Evolutionary conservation across 2,329 filamentous ascomycete genomes (phyloP).

Genomic region (Colletotrichum sp.): DNA sequence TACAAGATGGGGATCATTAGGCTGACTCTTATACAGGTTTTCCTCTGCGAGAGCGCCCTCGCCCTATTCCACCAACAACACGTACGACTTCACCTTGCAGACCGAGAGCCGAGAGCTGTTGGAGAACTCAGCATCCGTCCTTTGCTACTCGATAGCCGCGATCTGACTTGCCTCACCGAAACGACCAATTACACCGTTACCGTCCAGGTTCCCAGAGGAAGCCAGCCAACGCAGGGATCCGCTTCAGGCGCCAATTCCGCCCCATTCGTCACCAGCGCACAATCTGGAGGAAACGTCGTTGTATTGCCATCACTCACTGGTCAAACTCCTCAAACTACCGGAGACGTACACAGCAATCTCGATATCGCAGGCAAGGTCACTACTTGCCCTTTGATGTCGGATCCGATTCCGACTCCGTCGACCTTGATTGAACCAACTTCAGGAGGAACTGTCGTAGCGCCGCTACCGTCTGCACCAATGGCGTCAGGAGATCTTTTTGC

Average conservation of each 20-base stretch:
- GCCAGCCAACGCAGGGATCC: neutral
- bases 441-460: neutral
- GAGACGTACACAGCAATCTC: conserved; percentile 28
- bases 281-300: conserved; percentile 29
- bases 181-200: conserved; percentile 14
- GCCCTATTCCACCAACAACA: conserved; percentile 17
- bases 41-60: conserved; percentile 3
- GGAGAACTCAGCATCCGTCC: neutral
- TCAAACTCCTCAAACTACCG: conserved; percentile 34
- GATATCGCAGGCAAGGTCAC: conserved; percentile 24
- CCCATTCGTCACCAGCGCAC: conserved; percentile 27
- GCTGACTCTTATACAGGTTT: conserved; percentile 21
- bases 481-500: conserved; percentile 57
- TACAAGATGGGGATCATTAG: conserved; percentile 1
- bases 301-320: conserved; percentile 32
- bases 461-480: conserved; percentile 24
- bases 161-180: conserved; percentile 12
- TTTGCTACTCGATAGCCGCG: conserved; percentile 5
- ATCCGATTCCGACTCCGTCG: conserved; percentile 40
- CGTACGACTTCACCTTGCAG: conserved; percentile 11
- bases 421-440: conserved; percentile 30
- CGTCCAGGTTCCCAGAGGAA: conserved; percentile 1
- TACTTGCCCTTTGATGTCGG: conserved; percentile 30
- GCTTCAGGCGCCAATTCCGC: conserved; percentile 23
- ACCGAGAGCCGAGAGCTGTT: conserved; percentile 19